phyloP scores from a whole-genome alignment of 495 filamentous ascomycete genomes.

The Talaromyces stipitatus region DNA sequence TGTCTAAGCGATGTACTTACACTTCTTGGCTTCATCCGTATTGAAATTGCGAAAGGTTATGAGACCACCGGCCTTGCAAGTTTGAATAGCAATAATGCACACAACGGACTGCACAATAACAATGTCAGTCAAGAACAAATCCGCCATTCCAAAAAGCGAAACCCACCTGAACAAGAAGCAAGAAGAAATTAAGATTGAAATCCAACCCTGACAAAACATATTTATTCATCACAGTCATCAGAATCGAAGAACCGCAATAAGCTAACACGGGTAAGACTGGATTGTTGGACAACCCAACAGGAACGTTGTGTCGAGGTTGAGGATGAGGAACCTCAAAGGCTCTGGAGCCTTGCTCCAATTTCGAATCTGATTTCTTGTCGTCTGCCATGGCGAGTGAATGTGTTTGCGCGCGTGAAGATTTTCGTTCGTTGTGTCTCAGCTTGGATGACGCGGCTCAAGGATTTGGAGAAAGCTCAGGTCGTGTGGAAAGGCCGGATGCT shows the following conservation, averaged over 20 bases:
- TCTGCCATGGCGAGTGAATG: slow-evolving; percentile 48
- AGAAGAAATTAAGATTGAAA: slow-evolving; percentile 97
- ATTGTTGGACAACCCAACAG: slow-evolving; percentile 59
- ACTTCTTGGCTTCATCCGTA: slow-evolving; percentile 82
- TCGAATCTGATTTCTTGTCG: slow-evolving; percentile 82
- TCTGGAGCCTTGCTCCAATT: slow-evolving; percentile 53
- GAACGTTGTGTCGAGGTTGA: slow-evolving; percentile 7
- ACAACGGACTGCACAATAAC: slow-evolving; percentile 66
- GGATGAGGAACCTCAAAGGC: slow-evolving; percentile 40
- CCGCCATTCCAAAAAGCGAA: neutral
- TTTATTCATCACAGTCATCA: slow-evolving; percentile 99
- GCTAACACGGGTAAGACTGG: slow-evolving; percentile 73
- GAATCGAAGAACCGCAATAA: slow-evolving; percentile 90
- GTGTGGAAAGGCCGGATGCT: neutral
- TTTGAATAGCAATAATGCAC: slow-evolving; percentile 81
- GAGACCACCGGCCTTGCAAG: slow-evolving; percentile 71
- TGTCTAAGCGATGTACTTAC: slow-evolving; percentile 50
- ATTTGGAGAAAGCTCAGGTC: neutral
- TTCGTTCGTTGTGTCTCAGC: neutral
- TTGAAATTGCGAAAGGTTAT: slow-evolving; percentile 92
- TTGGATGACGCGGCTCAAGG: neutral
- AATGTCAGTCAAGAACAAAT: slow-evolving; percentile 11
- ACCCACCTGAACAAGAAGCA: slow-evolving; percentile 84
- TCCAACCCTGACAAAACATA: slow-evolving; percentile 84
- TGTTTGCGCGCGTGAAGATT: neutral